phyloP scores from a whole-genome alignment of 169 alveolate genomes.

The Eimeria zaria region DNA sequence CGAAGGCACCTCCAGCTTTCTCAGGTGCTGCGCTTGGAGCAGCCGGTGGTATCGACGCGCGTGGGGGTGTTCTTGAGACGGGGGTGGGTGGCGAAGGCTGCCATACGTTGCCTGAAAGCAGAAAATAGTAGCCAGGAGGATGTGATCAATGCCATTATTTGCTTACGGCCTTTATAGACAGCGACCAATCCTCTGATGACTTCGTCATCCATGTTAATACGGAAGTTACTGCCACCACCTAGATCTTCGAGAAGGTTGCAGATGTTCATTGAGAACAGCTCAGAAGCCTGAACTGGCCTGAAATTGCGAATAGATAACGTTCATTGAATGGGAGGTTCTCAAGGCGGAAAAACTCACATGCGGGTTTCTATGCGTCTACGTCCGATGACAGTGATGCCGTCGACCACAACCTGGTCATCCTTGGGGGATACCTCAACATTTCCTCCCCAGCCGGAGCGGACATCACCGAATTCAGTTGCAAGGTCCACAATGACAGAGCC shows the following conservation, averaged over 20 bases:
- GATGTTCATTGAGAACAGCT: slow-evolving; percentile 93
- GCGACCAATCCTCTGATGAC: slow-evolving; percentile 80
- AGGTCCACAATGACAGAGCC: slow-evolving; percentile 95
- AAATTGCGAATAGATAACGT: not conserved
- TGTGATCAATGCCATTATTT: not conserved
- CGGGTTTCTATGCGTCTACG: slow-evolving; percentile 94
- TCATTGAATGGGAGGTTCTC: not conserved
- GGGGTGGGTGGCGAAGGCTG: slow-evolving; percentile 76
- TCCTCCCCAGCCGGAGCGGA: slow-evolving; percentile 93
- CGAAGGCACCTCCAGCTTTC: slow-evolving; percentile 45
- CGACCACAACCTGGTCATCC: slow-evolving; percentile 89
- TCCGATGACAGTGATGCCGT: slow-evolving; percentile 95
- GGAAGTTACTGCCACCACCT: slow-evolving; percentile 91
- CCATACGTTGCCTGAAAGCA: slow-evolving; percentile 74
- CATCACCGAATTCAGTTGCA: slow-evolving; percentile 93
- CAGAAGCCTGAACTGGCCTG: slow-evolving; percentile 92
- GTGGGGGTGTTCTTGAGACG: slow-evolving; percentile 71
- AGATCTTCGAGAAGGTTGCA: slow-evolving; percentile 89
- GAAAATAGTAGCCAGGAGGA: not conserved
- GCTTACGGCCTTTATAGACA: slow-evolving; percentile 84
- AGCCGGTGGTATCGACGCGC: slow-evolving; percentile 10
- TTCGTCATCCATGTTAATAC: slow-evolving; percentile 84
- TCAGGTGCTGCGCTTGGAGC: slow-evolving; percentile 8
- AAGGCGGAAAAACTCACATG: slow-evolving; percentile 80
- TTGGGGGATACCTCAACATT: slow-evolving; percentile 92